phyloP scores from a whole-genome alignment of 1,284 basidiomycete genomes.

The Schizophyllum amplum region DNA sequence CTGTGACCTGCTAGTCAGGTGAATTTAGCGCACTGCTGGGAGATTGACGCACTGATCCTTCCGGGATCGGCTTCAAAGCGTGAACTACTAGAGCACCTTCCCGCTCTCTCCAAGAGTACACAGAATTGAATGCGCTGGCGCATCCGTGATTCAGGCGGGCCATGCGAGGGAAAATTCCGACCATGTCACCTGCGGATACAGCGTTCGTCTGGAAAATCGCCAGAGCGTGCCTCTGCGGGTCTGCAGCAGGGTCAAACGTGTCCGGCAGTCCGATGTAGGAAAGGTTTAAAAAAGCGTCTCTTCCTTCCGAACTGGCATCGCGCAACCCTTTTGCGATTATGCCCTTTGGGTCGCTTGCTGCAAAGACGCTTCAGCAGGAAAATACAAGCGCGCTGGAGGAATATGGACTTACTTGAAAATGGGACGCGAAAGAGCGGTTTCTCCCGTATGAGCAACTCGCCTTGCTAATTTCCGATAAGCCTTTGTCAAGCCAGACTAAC shows the following conservation, averaged over 20 bases:
- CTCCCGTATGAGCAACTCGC: constrained; percentile 47
- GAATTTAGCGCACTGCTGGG: no score
- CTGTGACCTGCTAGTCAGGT: constrained; percentile 21
- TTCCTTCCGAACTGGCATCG: constrained; percentile 23
- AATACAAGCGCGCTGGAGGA: not conserved
- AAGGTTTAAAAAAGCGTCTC: constrained; percentile 39
- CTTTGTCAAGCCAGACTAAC: no score
- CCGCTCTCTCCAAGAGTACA: constrained; percentile 47
- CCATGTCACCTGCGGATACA: constrained; percentile 39
- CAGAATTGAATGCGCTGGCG: constrained; percentile 52
- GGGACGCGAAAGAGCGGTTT: constrained; percentile 46
- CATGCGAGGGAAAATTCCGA: constrained; percentile 54
- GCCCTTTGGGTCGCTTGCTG: constrained; percentile 33
- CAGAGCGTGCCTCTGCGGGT: constrained; percentile 38
- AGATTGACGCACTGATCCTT: constrained; percentile 36
- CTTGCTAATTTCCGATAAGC: constrained; percentile 30
- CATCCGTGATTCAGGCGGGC: constrained; percentile 61
- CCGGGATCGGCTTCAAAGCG: constrained; percentile 42
- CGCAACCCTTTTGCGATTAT: constrained; percentile 31
- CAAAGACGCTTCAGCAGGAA: constrained; percentile 17
- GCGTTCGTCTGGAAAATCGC: constrained; percentile 63
- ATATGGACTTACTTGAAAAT: constrained; percentile 28
- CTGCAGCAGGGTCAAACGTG: constrained; percentile 26
- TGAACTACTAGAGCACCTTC: constrained; percentile 42
- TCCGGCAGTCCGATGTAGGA: constrained; percentile 45